phyloP scores from a whole-genome alignment of 225 moss, liverwort and hornwort species.

The Physcomitrium patens region DNA sequence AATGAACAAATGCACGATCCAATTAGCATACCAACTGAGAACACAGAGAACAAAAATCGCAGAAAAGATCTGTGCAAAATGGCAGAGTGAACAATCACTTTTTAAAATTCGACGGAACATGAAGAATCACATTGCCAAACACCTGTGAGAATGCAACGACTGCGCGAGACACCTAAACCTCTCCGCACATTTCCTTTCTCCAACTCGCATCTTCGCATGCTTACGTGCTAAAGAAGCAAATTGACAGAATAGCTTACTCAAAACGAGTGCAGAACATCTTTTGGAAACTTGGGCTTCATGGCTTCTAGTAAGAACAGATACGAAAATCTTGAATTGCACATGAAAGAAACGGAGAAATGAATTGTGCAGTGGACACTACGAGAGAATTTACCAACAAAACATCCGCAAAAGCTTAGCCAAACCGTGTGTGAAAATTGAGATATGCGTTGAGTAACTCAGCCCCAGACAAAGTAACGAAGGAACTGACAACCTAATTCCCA shows the following conservation, averaged over 20 bases:
- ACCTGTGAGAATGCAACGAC: background rate
- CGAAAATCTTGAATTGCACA: background rate
- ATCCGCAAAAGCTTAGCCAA: background rate
- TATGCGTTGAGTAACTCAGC: background rate
- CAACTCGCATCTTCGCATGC: background rate
- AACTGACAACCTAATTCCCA: too few relatives aligned
- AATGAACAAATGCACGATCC: background rate
- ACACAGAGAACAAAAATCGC: background rate
- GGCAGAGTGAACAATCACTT: background rate
- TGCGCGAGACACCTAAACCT: background rate
- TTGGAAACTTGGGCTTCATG: background rate
- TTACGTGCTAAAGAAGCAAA: background rate
- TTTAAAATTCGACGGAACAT: background rate
- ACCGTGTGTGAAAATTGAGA: background rate
- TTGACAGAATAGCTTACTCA: too few relatives aligned
- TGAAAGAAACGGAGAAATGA: background rate
- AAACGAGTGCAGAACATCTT: background rate
- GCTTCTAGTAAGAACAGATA: slow-evolving; percentile 1
- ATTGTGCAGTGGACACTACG: background rate
- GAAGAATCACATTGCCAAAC: background rate
- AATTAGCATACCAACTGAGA: background rate
- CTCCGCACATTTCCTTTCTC: background rate
- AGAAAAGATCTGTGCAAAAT: background rate
- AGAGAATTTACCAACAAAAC: background rate
- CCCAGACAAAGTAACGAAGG: background rate